These are phyloP conservation scores for Lablab purpureus DNA, from an alignment of 306 rosid genomes.

Conservation along the genomic window DNA sequence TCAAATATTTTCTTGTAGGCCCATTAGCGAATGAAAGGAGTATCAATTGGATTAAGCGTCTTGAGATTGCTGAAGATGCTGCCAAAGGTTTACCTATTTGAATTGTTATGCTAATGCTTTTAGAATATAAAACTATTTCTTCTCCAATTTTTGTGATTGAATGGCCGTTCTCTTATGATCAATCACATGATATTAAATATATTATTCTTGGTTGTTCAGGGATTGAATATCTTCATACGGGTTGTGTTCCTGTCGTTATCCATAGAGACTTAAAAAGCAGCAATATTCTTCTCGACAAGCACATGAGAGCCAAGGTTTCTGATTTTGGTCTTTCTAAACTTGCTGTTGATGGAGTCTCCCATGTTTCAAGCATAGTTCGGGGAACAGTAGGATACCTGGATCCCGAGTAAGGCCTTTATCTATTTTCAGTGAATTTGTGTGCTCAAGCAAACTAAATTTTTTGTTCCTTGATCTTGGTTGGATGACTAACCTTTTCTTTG, in stretches of 20 bases:
- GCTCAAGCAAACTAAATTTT: slow-evolving; percentile 19
- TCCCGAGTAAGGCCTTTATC: slow-evolving; percentile 82
- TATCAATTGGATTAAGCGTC: slow-evolving; percentile 95
- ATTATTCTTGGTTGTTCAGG: slow-evolving; percentile 65
- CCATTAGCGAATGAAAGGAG: slow-evolving; percentile 66
- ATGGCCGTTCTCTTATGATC: neutral
- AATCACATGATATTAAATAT: slow-evolving; percentile 33
- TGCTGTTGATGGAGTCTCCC: slow-evolving; percentile 93
- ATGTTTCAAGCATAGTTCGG: slow-evolving; percentile 94
- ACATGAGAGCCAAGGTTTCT: slow-evolving; percentile 94
- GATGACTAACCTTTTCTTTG: slow-evolving; percentile 20
- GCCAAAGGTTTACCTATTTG: slow-evolving; percentile 85
- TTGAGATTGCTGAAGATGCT: slow-evolving; percentile 94
- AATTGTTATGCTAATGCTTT: slow-evolving; percentile 23
- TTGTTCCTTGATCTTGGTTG: slow-evolving; percentile 21
- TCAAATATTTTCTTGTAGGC: slow-evolving; percentile 54
- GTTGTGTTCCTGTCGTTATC: slow-evolving; percentile 90
- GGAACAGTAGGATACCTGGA: slow-evolving; percentile 97
- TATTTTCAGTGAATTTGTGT: slow-evolving; percentile 26
- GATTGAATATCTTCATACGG: slow-evolving; percentile 97
- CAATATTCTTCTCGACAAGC: slow-evolving; percentile 90
- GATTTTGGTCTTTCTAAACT: slow-evolving; percentile 99
- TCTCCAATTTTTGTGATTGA: slow-evolving; percentile 5
- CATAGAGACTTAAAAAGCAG: slow-evolving; percentile 97
- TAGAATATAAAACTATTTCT: neutral